A percentile compares a stretch with the other conserved stretches of the same genome.
Conservation (phyloP, 805 yeast species). For the Wickerhamiella galacta region DNA sequence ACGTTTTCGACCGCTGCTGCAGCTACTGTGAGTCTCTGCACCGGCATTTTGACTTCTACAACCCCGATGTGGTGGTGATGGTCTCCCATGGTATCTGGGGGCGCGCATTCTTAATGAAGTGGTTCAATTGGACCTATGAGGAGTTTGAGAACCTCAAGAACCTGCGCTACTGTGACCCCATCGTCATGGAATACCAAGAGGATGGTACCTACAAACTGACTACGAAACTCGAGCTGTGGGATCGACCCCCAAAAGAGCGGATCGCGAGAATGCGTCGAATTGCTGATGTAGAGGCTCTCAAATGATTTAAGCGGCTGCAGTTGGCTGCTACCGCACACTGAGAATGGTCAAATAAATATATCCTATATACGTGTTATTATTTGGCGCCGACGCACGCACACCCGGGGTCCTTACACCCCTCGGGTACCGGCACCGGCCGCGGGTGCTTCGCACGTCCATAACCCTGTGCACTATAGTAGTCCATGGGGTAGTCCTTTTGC, state of each 20-base stretch:
- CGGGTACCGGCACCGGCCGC: neutral
- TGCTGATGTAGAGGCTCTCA: too few species aligned
- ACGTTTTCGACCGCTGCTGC: conserved; percentile 80
- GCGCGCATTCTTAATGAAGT: conserved; percentile 79
- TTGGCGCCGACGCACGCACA: neutral
- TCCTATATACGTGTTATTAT: too few species aligned
- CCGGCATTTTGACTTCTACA: conserved; percentile 51
- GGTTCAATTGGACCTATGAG: conserved; percentile 89
- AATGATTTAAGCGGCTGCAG: too few species aligned
- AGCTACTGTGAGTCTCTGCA: conserved; percentile 77
- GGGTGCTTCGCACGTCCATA: conserved; percentile 81
- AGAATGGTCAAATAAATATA: too few species aligned
- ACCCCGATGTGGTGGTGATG: conserved; percentile 63
- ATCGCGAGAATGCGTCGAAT: neutral
- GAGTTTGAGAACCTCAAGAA: conserved; percentile 70
- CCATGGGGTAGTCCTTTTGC: conserved; percentile 72
- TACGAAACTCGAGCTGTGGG: conserved; percentile 60
- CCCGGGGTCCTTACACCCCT: too few species aligned
- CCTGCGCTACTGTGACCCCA: conserved; percentile 69
- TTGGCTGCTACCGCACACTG: too few species aligned
- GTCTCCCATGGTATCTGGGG: conserved; percentile 95
- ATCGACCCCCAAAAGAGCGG: conserved; percentile 18
- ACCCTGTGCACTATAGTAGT: conserved; percentile 77
- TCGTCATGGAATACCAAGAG: conserved; percentile 52
- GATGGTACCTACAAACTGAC: conserved; percentile 35